Base-by-base conservation (phyloP, 2,329 filamentous ascomycete species). In the Blastomyces parvus region DNA sequence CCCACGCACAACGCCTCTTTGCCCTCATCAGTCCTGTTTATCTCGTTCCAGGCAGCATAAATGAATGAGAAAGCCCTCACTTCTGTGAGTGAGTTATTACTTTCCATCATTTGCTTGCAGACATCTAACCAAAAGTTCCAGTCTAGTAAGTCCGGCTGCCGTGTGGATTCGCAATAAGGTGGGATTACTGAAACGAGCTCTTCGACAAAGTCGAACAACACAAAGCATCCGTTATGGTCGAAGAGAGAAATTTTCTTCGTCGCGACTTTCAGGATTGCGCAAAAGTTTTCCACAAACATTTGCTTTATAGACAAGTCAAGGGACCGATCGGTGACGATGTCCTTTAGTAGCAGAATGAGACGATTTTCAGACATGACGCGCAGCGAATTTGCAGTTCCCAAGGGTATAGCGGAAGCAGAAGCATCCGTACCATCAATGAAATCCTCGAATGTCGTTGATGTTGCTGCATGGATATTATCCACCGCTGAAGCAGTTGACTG, bases 281-380 rank as follows among this genome's bases (percentile, higher is more conserved):
- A 86, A 74, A 95, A 93, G 0, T 88, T 83, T 67, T 89, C 84
- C 3, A 89, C 88, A 74, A 94, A 95, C 0, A 90, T 83, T 62
- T 88, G 82, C 61, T 87, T 84, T 30, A 77, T 73, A 48, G 78
- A 77, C 64, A 77, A 81, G 63, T 82, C 84, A 60, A 80, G 73
- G 25, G 82, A 82, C 8, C 81, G 76, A 68, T 88, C 85, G 1
- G 84, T 86, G 38, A 96, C 81, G 65, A 95, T 84, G 72, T 96
- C 90, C 67, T 89, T 88, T 59, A 96, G 82, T 65, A 96, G 78
- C 72, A 93, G 87, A 62, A 97, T 84, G 62, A 96, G 78, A 63
- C 91, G 85, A 67, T 96, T 95, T 74, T 96, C 91, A n/a, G 87
- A 86, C 89, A 96, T 95, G 59, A 86, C 85, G 68, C 88, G 86